A percentile compares a stretch with the other conserved stretches of the same genome.
phyloP scores from a whole-genome alignment of 2,329 filamentous ascomycete genomes.

The Alternaria sp. region DNA sequence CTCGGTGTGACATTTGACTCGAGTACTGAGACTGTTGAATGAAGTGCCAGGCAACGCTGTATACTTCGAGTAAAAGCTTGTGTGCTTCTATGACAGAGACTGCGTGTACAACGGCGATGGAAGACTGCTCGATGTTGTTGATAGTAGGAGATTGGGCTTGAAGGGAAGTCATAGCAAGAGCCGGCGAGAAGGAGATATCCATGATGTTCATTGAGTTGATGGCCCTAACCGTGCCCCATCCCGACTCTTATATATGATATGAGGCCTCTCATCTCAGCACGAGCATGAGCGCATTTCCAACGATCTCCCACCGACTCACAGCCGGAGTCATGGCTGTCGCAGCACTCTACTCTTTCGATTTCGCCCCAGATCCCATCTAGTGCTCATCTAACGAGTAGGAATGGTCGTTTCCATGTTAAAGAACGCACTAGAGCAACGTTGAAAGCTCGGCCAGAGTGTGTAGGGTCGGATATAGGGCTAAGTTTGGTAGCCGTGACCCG shows the following conservation, averaged over 20 bases:
- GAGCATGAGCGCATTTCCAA: slow-evolving; percentile 4
- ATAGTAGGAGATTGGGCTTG: background rate
- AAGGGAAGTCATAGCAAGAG: background rate
- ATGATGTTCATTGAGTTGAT: background rate
- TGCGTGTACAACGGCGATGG: background rate
- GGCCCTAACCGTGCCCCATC: background rate
- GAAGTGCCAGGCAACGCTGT: background rate
- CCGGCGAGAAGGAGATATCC: background rate
- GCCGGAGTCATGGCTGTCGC: slow-evolving; percentile 12
- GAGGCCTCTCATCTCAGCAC: slow-evolving; percentile 17
- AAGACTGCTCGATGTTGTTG: background rate
- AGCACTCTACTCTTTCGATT: slow-evolving; percentile 7
- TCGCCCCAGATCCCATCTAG: slow-evolving; percentile 19
- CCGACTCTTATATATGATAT: slow-evolving; percentile 13
- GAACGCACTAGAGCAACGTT: slow-evolving; percentile 10
- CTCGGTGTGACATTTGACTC: background rate
- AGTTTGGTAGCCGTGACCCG: slow-evolving; percentile 14
- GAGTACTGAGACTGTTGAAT: background rate
- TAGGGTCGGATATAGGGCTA: slow-evolving; percentile 10
- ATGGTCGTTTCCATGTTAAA: slow-evolving; percentile 8
- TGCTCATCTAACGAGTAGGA: slow-evolving; percentile 8
- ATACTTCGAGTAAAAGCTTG: background rate
- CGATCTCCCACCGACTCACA: slow-evolving; percentile 1
- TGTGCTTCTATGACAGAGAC: background rate
- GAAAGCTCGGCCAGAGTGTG: slow-evolving; percentile 17